Conservation (phyloP, 148 eudicot genomes). For the Dysphania ambrosioides region DNA sequence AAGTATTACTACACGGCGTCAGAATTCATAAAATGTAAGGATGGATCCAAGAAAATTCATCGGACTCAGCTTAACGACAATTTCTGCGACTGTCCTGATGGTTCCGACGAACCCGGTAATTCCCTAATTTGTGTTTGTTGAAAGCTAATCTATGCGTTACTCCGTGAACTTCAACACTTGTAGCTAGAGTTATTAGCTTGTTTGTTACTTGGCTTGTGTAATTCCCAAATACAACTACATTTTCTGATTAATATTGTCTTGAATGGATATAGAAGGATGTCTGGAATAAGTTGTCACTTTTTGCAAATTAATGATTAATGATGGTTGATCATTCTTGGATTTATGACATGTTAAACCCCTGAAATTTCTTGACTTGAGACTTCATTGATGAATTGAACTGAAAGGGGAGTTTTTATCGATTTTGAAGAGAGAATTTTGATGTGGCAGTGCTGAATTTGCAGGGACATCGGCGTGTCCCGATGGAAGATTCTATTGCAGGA, state of each 20-base stretch:
- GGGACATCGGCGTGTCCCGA: slow-evolving; percentile 97
- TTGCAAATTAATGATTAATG: no score
- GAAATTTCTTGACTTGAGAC: background rate
- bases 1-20: slow-evolving; percentile 44
- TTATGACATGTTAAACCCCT: no score
- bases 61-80: slow-evolving; percentile 74
- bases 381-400: background rate
- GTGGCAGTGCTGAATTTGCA: slow-evolving; percentile 35
- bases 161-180: no score
- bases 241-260: no score
- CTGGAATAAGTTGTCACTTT: no score
- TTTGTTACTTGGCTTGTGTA: no score
- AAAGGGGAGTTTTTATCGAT: no score
- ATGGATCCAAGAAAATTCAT: slow-evolving; percentile 76
- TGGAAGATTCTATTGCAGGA: slow-evolving; percentile 76
- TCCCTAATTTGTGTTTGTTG: background rate
- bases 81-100: slow-evolving; percentile 87
- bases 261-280: no score
- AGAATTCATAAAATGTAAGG: slow-evolving; percentile 61
- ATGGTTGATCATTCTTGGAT: no score
- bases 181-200: no score
- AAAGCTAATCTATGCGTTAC: background rate
- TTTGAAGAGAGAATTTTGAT: slow-evolving; percentile 11
- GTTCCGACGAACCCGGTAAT: slow-evolving; percentile 89
- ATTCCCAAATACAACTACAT: no score